These are phyloP conservation scores for Nemania sp. DNA, from an alignment of 2,329 filamentous ascomycete genomes.

Conservation along the genomic window DNA sequence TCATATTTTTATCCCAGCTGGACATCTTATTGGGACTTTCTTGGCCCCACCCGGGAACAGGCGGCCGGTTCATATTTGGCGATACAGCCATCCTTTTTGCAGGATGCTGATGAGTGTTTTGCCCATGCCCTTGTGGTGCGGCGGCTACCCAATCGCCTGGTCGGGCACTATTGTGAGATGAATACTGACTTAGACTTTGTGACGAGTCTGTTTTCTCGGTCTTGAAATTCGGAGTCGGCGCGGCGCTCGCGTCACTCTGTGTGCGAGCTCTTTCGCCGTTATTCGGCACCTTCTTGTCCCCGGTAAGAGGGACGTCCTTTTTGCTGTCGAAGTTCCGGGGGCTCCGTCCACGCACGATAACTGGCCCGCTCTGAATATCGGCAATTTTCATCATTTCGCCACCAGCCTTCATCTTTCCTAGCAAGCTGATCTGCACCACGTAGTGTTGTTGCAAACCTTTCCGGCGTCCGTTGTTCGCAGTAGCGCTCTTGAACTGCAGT, in stretches of 20 bases:
- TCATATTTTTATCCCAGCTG: slow-evolving; percentile 42
- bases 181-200: slow-evolving; percentile 46
- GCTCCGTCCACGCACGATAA: slow-evolving; percentile 92
- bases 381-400: slow-evolving; percentile 80
- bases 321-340: slow-evolving; percentile 93
- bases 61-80: slow-evolving; percentile 63
- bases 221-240: slow-evolving; percentile 49
- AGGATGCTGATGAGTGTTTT: slow-evolving; percentile 56
- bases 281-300: slow-evolving; percentile 59
- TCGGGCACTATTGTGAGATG: slow-evolving; percentile 48
- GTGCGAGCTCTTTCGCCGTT: slow-evolving; percentile 62
- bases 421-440: slow-evolving; percentile 84
- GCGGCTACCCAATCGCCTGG: slow-evolving; percentile 61
- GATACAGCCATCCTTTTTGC: slow-evolving; percentile 66
- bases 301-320: slow-evolving; percentile 67
- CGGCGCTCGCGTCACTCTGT: slow-evolving; percentile 50
- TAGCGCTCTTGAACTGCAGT: slow-evolving; percentile 94
- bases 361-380: slow-evolving; percentile 90
- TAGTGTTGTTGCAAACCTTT: slow-evolving; percentile 98
- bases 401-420: slow-evolving; percentile 75
- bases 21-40: slow-evolving; percentile 47
- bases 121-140: slow-evolving; percentile 45
- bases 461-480: slow-evolving; percentile 92
- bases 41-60: slow-evolving; percentile 63
- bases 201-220: slow-evolving; percentile 49